Evolutionary conservation across 257 asterid species (phyloP).

Genomic region (Datura wrightii): DNA sequence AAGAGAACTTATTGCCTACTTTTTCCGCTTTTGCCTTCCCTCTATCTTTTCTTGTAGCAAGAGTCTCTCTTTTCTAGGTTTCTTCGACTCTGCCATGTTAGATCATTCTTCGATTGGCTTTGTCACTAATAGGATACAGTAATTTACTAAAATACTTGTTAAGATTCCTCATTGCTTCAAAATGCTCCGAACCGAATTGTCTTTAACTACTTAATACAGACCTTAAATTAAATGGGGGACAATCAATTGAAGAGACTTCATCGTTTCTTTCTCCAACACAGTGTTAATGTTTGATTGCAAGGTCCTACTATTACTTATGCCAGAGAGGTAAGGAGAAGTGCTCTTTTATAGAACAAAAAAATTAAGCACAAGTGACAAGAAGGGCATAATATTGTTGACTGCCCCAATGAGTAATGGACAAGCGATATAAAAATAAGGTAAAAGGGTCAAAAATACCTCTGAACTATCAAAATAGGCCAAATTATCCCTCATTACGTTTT

Average conservation of each 20-base stretch:
- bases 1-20: not conserved
- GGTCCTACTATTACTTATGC: not conserved
- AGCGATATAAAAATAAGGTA: not conserved
- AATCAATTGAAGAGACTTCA: not conserved
- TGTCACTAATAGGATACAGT: slow-evolving; percentile 9
- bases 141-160: not conserved
- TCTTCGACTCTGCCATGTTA: not conserved
- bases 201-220: not conserved
- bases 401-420: not conserved
- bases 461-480: no score
- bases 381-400: not conserved
- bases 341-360: not conserved
- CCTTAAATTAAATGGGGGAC: not conserved
- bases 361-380: not conserved
- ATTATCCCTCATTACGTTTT: no score
- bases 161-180: slow-evolving; percentile 15
- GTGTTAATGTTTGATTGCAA: not conserved
- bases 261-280: not conserved
- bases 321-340: not conserved
- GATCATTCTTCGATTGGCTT: slow-evolving; percentile 6
- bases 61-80: not conserved
- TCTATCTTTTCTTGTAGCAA: not conserved
- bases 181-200: not conserved
- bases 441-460: no score
- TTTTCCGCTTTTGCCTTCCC: not conserved